These are phyloP conservation scores for Cephaloascus albidus DNA, from an alignment of 805 yeast genomes.

Conservation along the genomic window DNA sequence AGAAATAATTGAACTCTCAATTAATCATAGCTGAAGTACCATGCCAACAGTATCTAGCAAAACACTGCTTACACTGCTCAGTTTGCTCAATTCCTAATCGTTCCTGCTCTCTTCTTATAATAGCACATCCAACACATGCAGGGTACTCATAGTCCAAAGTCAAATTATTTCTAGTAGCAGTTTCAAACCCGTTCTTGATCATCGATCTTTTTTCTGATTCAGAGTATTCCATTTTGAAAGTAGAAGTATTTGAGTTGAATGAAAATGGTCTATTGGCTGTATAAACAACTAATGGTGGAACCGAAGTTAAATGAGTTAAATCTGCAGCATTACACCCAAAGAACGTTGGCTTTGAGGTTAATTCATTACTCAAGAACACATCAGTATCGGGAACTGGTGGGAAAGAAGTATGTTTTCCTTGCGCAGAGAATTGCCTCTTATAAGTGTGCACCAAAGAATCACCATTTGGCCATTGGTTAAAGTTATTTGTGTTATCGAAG, in stretches of 20 bases:
- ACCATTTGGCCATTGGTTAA: constrained; percentile 64
- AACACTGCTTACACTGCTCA: constrained; percentile 67
- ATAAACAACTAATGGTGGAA: constrained; percentile 73
- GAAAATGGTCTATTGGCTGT: constrained; percentile 66
- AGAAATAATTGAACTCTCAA: no score
- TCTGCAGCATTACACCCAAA: constrained; percentile 74
- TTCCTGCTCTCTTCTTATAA: constrained; percentile 71
- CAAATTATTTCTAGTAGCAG: constrained; percentile 53
- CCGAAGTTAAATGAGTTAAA: constrained; percentile 38
- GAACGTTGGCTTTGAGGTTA: constrained; percentile 65
- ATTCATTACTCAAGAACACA: constrained; percentile 48
- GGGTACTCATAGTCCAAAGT: constrained; percentile 63
- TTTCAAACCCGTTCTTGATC: constrained; percentile 68
- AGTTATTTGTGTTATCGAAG: constrained; percentile 59
- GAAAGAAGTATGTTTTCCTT: constrained; percentile 54
- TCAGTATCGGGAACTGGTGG: constrained; percentile 72
- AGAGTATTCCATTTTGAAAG: constrained; percentile 55
- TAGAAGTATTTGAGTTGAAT: constrained; percentile 61
- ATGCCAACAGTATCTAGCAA: constrained; percentile 69
- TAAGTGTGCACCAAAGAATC: constrained; percentile 46
- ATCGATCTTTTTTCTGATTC: constrained; percentile 47
- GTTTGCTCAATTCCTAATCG: constrained; percentile 49
- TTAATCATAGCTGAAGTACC: no score
- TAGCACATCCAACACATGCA: constrained; percentile 76
- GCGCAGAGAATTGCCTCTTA: constrained; percentile 43